phyloP scores from a whole-genome alignment of 768 basidiomycete genomes.

The Pleurotus pulmonarius region DNA sequence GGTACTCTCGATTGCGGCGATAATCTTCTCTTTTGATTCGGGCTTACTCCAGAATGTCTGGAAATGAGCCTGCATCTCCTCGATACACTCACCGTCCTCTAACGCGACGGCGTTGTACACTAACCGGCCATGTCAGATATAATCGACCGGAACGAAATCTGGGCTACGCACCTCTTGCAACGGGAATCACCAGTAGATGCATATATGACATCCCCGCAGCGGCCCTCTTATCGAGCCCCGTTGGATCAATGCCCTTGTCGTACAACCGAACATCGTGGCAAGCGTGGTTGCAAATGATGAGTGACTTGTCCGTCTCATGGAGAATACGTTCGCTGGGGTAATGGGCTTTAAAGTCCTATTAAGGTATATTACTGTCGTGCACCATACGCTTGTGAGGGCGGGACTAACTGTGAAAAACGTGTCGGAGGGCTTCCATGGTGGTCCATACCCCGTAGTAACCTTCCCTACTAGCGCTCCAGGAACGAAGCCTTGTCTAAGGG shows the following conservation, averaged over 20 bases:
- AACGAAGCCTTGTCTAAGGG: not conserved
- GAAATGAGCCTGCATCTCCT: not conserved
- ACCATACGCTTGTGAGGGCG: not conserved
- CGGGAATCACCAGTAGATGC: constrained; percentile 12
- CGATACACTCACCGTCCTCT: not conserved
- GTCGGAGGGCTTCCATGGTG: not conserved
- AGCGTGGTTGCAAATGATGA: constrained; percentile 11
- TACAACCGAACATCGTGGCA: constrained; percentile 12
- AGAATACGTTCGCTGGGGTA: not conserved
- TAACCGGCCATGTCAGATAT: not conserved
- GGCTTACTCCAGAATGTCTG: not conserved
- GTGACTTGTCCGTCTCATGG: not conserved
- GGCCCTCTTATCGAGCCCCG: constrained; percentile 1
- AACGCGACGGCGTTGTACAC: not conserved
- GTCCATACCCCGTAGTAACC: not conserved
- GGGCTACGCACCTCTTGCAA: constrained; percentile 6
- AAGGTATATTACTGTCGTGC: too few relatives aligned
- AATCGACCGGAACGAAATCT: not conserved
- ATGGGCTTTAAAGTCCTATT: not conserved
- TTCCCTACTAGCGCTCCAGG: not conserved
- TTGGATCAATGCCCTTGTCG: not conserved
- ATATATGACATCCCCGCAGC: constrained; percentile 14
- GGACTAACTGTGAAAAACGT: not conserved
- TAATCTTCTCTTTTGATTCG: not conserved
- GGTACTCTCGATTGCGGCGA: not conserved